These are phyloP conservation scores for Russula olivacea DNA, from an alignment of 768 basidiomycete species.

Conservation along the genomic window DNA sequence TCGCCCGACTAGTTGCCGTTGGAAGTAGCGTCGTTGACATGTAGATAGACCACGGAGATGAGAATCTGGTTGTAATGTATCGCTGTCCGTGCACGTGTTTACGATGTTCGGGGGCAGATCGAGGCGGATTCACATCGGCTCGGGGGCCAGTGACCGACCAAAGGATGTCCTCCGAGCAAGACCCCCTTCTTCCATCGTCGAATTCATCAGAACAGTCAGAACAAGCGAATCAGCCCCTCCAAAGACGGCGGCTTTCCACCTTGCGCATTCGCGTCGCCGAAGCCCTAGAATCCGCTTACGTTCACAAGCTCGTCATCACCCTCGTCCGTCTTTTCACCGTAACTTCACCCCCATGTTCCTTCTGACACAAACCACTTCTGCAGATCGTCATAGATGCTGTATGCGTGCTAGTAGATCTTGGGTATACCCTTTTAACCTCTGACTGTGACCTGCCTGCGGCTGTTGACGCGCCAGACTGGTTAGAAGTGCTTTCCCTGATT, in stretches of 20 bases:
- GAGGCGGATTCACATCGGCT: too few species aligned
- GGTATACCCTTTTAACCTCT: constrained; percentile 56
- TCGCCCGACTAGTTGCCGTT: too few species aligned
- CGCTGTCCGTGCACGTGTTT: neutral
- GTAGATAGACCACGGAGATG: too few species aligned
- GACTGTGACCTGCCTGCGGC: constrained; percentile 41
- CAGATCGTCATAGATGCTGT: constrained; percentile 59
- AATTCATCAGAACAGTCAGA: neutral
- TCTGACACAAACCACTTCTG: neutral
- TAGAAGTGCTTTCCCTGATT: constrained; percentile 53
- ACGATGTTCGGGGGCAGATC: neutral
- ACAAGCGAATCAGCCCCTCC: neutral
- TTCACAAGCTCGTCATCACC: constrained; percentile 26
- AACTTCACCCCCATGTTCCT: neutral
- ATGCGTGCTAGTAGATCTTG: constrained; percentile 69
- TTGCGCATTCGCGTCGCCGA: constrained; percentile 16
- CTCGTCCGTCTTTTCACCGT: constrained; percentile 5
- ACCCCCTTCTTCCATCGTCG: constrained; percentile 28
- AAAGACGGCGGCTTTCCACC: neutral
- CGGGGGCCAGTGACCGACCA: too few species aligned
- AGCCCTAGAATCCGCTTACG: constrained; percentile 12
- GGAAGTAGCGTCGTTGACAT: too few species aligned
- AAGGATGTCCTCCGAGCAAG: constrained; percentile 27
- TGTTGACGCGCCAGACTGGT: constrained; percentile 51
- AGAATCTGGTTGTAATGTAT: too few species aligned